Evolutionary conservation across 2,329 filamentous ascomycete species (phyloP), one percentile per base, ranked within the genome.

Genomic region (Knoxdaviesia capensis): DNA sequence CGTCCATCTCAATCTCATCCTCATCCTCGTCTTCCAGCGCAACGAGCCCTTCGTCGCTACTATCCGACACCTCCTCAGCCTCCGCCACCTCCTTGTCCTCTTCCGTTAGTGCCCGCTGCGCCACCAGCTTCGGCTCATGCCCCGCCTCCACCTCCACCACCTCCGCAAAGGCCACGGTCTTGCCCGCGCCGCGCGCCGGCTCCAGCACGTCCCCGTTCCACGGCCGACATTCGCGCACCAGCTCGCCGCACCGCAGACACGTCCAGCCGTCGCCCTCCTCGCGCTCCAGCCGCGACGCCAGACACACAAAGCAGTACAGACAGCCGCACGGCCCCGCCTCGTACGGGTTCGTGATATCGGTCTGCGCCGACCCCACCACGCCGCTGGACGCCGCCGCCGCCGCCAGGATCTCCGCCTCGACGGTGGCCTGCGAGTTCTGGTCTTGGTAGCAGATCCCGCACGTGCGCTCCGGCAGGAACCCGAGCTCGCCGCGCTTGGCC

Each of bases 371-470:
- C 11, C 87, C 88, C 36, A 92, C 69, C 7, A 94, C 80, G 9
- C 87, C 86, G 46, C 77, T 77, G 5, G 77, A 75, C 7, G 74
- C 69, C 3, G 77, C 71, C 1, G 76, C 73, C 1, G 80, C 75
- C 1, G 80, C 76, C 49, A 94, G 64, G 4, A 87, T 64, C 49
- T 93, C 85, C 38, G 71, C 77, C 59, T 92, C 86, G 3, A 74
- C 75, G 1, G 74, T 71, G 1, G 77, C 68, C 3, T 62, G 61
- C 7, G 81, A 71, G 55, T 92, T 94, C 56, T 93, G 85, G 51
- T 94, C 87, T 52, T 87, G 77, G 57, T 96, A 96, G 62, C 90
- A 98, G 48, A 98, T 94, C 40, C 87, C 87, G 57, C 90, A 98
- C 0, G 88, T 96, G 45, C 88, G 68, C 59, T 96, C 87, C 0